Percentiles rank a stretch among this genome's conserved stretches.
Conservation (phyloP, 2,329 filamentous ascomycete species). For the Mycosphaerella sp. region DNA sequence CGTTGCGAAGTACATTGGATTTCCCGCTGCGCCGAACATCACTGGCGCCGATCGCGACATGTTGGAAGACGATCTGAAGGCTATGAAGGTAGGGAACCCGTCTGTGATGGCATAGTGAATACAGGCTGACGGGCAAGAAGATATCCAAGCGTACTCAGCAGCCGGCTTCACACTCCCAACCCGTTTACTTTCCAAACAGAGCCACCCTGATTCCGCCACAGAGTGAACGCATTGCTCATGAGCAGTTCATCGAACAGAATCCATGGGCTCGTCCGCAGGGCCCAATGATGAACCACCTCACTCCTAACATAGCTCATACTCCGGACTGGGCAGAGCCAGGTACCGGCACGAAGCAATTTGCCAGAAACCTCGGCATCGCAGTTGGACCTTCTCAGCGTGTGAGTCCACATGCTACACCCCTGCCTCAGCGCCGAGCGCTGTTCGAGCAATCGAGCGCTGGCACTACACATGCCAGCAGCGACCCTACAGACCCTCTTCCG, state of each 20-base stretch:
- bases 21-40: conserved; percentile 88
- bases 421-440: conserved; percentile 24
- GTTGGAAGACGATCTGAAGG: conserved; percentile 77
- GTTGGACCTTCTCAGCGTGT: neutral
- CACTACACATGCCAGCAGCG: conserved; percentile 24
- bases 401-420: conserved; percentile 26
- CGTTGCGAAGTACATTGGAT: conserved; percentile 89
- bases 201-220: conserved; percentile 19
- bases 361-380: conserved; percentile 17
- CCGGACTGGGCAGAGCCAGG: conserved; percentile 30
- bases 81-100: conserved; percentile 69
- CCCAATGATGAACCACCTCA: conserved; percentile 50
- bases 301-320: conserved; percentile 30
- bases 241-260: conserved; percentile 82
- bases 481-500: conserved; percentile 29
- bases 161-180: conserved; percentile 18
- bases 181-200: conserved; percentile 23
- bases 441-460: conserved; percentile 24
- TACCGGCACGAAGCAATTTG: conserved; percentile 19
- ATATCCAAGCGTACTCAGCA: conserved; percentile 25
- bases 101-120: neutral
- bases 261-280: conserved; percentile 90
- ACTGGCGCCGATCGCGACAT: conserved; percentile 64
- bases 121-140: conserved; percentile 17
- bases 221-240: conserved; percentile 39